A percentile compares a stretch with the other conserved stretches of the same genome.
Evolutionary conservation across 2,329 filamentous ascomycete genomes (phyloP).

Genomic region (Trichoderma cornu-damae): DNA sequence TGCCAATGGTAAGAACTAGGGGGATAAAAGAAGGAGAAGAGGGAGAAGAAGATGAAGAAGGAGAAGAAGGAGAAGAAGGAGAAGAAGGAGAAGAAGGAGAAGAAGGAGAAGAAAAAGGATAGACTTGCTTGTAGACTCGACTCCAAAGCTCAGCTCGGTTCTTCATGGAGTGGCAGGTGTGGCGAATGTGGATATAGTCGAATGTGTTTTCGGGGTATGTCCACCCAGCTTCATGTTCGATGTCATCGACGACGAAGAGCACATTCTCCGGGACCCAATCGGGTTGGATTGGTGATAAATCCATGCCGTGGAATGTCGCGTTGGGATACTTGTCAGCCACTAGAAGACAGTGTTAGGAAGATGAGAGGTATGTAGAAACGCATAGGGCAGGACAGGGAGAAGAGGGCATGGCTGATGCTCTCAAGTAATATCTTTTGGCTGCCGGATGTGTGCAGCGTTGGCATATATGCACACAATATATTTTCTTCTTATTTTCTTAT

Average conservation of each 20-base stretch:
- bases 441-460: neutral
- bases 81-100: neutral
- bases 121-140: conserved; percentile 39
- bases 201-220: conserved; percentile 41
- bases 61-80: neutral
- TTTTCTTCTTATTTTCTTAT: no score
- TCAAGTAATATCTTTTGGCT: no score
- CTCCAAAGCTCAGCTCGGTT: conserved; percentile 39
- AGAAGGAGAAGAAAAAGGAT: no score
- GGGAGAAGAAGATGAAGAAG: no score
- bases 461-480: no score
- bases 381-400: neutral
- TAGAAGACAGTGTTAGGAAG: conserved; percentile 23
- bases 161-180: conserved; percentile 42
- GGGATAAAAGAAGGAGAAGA: neutral
- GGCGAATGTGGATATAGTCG: conserved; percentile 47
- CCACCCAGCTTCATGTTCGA: conserved; percentile 48
- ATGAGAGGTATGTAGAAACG: neutral
- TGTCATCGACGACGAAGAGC: conserved; percentile 49
- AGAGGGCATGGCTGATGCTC: no score
- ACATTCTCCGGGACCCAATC: conserved; percentile 48
- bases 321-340: conserved; percentile 46
- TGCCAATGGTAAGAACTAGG: neutral
- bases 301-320: conserved; percentile 43
- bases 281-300: conserved; percentile 49